phyloP scores from a whole-genome alignment of 2,329 filamentous ascomycete genomes.

The Penicillium sp. region DNA sequence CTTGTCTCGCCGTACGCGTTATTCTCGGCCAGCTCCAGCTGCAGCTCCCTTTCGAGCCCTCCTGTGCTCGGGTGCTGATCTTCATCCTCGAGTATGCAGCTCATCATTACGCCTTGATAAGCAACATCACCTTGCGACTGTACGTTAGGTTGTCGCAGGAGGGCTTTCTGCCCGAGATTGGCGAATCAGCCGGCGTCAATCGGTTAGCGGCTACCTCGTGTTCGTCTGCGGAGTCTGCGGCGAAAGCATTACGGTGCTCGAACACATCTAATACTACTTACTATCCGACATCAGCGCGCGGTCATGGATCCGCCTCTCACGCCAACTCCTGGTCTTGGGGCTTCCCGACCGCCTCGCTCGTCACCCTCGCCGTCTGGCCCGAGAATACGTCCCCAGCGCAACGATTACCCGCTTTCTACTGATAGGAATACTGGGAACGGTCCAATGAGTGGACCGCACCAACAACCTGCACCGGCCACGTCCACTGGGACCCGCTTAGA shows the following conservation, averaged over 20 bases:
- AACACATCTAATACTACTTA: too few species aligned
- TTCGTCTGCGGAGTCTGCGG: not conserved
- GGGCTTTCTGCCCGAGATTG: not conserved
- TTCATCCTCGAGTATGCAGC: conserved; percentile 14
- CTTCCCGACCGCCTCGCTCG: conserved; percentile 8
- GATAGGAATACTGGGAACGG: conserved; percentile 19
- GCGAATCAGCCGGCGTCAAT: not conserved
- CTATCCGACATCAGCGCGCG: too few species aligned
- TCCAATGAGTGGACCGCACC: conserved; percentile 21
- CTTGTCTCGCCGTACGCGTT: conserved; percentile 24
- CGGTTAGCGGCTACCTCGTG: conserved; percentile 2
- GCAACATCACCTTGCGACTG: conserved; percentile 7
- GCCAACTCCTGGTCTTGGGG: conserved; percentile 10
- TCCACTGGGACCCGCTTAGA: conserved; percentile 23
- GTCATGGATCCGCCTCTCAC: conserved; percentile 16
- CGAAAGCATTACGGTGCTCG: too few species aligned
- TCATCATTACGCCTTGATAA: conserved; percentile 2
- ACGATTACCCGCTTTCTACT: conserved; percentile 20
- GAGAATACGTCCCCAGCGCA: conserved; percentile 13
- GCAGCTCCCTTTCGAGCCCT: conserved; percentile 6
- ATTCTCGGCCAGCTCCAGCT: conserved; percentile 16
- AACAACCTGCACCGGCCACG: conserved; percentile 12
- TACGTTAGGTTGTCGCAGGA: not conserved
- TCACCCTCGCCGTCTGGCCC: conserved; percentile 16
- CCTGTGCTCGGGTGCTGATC: conserved; percentile 8